A percentile compares a stretch with the other conserved stretches of the same genome.
phyloP scores from a whole-genome alignment of 495 filamentous ascomycete species.

The Aspergillus steynii region DNA sequence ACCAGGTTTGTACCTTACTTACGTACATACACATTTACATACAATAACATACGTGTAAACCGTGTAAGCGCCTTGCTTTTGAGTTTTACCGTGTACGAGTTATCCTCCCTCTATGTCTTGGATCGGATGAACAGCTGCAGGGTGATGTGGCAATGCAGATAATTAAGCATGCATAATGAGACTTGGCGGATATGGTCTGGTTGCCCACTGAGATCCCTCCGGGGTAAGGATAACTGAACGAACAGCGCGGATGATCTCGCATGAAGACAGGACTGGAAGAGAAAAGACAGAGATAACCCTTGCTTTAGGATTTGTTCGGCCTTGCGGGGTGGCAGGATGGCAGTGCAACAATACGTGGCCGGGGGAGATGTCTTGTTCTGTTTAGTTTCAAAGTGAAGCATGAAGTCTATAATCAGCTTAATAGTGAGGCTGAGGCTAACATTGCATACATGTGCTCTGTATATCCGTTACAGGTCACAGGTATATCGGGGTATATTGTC shows the following conservation, averaged over 20 bases:
- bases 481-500: background rate
- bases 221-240: background rate
- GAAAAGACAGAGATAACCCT: background rate
- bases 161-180: background rate
- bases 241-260: background rate
- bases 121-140: background rate
- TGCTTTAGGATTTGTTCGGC: background rate
- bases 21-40: background rate
- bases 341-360: background rate
- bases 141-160: conserved; percentile 8
- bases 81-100: background rate
- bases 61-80: background rate
- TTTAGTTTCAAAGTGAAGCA: background rate
- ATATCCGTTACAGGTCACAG: background rate
- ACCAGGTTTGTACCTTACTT: background rate
- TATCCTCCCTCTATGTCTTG: background rate
- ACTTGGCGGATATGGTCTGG: background rate
- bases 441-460: background rate
- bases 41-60: background rate
- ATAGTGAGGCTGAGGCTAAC: background rate
- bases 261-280: background rate
- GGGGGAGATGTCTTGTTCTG: background rate
- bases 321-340: background rate
- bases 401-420: background rate
- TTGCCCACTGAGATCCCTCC: background rate